Evolutionary conservation across 2,329 filamentous ascomycete species (phyloP).

Genomic region (Calonectria hawksworthii): DNA sequence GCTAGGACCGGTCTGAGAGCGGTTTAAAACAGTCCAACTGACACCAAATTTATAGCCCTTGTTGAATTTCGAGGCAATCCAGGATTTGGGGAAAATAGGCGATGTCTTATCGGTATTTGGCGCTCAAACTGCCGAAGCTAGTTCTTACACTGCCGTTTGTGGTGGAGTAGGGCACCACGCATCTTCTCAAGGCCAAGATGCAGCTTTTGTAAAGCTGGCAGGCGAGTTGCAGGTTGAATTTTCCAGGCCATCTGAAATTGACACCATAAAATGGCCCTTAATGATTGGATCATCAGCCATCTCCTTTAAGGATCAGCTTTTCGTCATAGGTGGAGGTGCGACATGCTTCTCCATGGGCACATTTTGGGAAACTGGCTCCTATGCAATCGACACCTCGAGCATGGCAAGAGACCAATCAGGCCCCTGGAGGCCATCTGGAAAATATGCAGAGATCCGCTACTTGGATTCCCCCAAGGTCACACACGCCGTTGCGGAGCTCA

Average conservation of each 20-base stretch:
- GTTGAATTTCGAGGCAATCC: constrained; percentile 43
- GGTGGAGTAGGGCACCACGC: constrained; percentile 50
- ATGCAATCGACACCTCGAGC: constrained; percentile 51
- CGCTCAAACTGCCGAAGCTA: constrained; percentile 44
- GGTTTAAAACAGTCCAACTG: not conserved
- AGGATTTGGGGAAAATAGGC: constrained; percentile 10
- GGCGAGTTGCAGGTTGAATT: constrained; percentile 44
- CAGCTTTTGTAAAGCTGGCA: constrained; percentile 41
- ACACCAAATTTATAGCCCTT: constrained; percentile 36
- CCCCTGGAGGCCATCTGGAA: not conserved
- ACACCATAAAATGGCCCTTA: constrained; percentile 63
- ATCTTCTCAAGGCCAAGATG: constrained; percentile 46
- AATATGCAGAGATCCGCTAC: constrained; percentile 31
- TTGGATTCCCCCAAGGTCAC: constrained; percentile 47
- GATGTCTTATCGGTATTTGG: constrained; percentile 50
- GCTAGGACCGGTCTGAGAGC: not conserved
- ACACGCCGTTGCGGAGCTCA: constrained; percentile 25
- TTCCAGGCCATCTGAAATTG: constrained; percentile 19
- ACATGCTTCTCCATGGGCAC: constrained; percentile 94
- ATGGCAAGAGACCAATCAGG: not conserved
- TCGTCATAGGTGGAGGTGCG: constrained; percentile 84
- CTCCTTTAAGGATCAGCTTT: constrained; percentile 62
- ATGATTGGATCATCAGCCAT: constrained; percentile 77
- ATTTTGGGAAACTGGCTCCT: constrained; percentile 80
- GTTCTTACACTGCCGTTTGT: constrained; percentile 44